Base-by-base conservation (phyloP, 352 stramenopile genomes). In the Pelagophyceae sp. region DNA sequence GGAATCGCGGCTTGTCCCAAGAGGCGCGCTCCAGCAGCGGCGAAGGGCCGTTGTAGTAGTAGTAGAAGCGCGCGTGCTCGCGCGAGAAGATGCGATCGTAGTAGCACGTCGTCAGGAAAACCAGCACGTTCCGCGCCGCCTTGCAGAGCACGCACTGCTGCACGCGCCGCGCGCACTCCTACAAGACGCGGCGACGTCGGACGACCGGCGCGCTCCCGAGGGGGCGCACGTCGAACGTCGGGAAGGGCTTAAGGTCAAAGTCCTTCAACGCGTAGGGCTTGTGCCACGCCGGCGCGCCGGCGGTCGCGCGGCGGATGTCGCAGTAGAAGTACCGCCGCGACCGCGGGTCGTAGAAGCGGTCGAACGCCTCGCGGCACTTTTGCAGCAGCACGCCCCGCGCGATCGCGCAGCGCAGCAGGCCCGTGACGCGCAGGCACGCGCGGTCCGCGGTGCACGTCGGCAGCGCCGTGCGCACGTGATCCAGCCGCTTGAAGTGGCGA, bases 41-140 rank as follows among this genome's bases (percentile, higher is more conserved):
- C 11, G 33, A 58, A 20, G 2, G 33, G 11, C 76, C 76, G 67
- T 75, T 77, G 70, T 72, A 80, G 31, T 72, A 51, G 45, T 80
- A 80, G 45, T 80, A 80, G 32, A 80, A 80, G 23, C 54, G 45
- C 35, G 54, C 45, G 51, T 67, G 38, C 38, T 75, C 65, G 19
- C 76, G 35, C 51, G 75, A 74, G 69, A 63, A 80, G 37, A 80
- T 80, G 23, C 76, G 77, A 2, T 80, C 70, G 76, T 77, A 80
- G 58, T 77, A 51, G 15, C 63, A 19, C 15, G 20, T 29, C 35
- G 58, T 58, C 35, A 51, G 67, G 17, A 20, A 17, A 3, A 74
- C 27, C 2, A 74, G 38, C 35, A 32, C 0, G 38, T 74, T 58
- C 20, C 67, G 67, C 35, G 35, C 67, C 20, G 67, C 67, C 38